Evolutionary conservation across 2,329 filamentous ascomycete species (phyloP).

Genomic region (Trichoderma sp.): DNA sequence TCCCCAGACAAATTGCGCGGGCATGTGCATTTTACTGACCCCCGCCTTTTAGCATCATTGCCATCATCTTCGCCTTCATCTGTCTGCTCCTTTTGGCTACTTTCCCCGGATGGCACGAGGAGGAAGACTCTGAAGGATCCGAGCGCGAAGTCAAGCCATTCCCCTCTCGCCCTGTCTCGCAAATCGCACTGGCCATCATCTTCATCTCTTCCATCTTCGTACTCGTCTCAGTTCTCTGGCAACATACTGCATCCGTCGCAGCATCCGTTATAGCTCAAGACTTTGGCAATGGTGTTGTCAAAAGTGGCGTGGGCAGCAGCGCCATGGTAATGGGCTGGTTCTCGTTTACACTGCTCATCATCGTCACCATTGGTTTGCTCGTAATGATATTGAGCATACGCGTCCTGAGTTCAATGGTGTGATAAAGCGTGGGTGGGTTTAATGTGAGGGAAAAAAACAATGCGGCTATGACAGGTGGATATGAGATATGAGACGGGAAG

Average conservation of each 20-base stretch:
- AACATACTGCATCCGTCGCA: slow-evolving; percentile 94
- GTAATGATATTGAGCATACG: slow-evolving; percentile 96
- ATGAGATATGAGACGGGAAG: slow-evolving; percentile 12
- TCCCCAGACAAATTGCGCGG: background rate
- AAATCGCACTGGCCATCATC: slow-evolving; percentile 89
- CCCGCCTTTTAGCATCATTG: slow-evolving; percentile 71
- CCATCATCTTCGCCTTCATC: slow-evolving; percentile 94
- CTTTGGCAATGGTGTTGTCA: slow-evolving; percentile 84
- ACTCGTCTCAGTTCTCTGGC: slow-evolving; percentile 77
- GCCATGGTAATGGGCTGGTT: slow-evolving; percentile 99
- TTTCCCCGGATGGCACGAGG: slow-evolving; percentile 96
- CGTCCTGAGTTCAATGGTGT: slow-evolving; percentile 63
- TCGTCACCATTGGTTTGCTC: slow-evolving; percentile 90
- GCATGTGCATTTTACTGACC: background rate
- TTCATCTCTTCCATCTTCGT: slow-evolving; percentile 72
- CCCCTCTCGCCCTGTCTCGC: slow-evolving; percentile 85
- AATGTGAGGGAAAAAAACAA: background rate
- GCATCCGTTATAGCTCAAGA: slow-evolving; percentile 92
- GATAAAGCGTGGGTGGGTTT: slow-evolving; percentile 20
- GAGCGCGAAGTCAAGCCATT: slow-evolving; percentile 93
- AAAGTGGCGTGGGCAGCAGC: slow-evolving; percentile 82
- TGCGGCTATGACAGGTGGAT: background rate
- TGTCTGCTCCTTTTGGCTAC: slow-evolving; percentile 93
- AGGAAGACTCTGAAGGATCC: slow-evolving; percentile 73
- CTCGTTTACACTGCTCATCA: slow-evolving; percentile 85